These are phyloP conservation scores for Tylopilus sp. DNA, from an alignment of 1,284 basidiomycete genomes.

Conservation along the genomic window DNA sequence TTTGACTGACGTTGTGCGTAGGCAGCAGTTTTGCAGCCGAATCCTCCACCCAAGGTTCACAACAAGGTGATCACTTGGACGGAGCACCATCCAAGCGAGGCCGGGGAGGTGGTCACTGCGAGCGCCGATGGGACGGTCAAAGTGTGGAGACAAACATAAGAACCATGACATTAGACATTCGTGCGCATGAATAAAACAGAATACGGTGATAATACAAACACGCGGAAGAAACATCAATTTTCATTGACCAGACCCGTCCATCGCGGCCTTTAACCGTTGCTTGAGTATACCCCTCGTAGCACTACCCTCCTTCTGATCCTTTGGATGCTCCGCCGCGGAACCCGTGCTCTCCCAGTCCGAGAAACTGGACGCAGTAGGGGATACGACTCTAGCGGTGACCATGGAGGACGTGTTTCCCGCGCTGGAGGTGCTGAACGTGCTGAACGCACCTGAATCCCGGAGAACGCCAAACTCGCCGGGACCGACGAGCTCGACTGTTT, in stretches of 20 bases:
- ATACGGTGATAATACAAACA: constrained; percentile 29
- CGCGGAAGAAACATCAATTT: constrained; percentile 9
- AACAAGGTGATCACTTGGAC: constrained; percentile 88
- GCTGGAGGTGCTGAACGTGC: constrained; percentile 5
- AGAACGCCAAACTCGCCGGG: constrained; percentile 35
- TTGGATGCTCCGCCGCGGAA: constrained; percentile 25
- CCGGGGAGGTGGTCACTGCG: constrained; percentile 81
- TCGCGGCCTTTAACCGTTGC: constrained; percentile 33
- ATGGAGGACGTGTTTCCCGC: constrained; percentile 24
- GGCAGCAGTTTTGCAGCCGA: constrained; percentile 65
- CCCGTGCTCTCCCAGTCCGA: constrained; percentile 35
- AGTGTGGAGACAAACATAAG: constrained; percentile 57
- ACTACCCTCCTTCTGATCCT: constrained; percentile 21
- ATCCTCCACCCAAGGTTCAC: constrained; percentile 73
- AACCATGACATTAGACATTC: constrained; percentile 1
- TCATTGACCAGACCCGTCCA: constrained; percentile 31
- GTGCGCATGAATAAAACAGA: neutral
- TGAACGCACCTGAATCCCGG: constrained; percentile 30
- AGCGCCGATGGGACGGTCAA: constrained; percentile 86
- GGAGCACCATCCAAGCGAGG: constrained; percentile 81
- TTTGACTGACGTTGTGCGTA: constrained; percentile 31
- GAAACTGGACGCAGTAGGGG: constrained; percentile 31
- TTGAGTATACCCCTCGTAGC: constrained; percentile 22
- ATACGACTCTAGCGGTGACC: constrained; percentile 25
- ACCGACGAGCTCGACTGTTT: constrained; percentile 61